Evolutionary conservation across 805 yeast species (phyloP), one percentile per base, ranked within the genome.

Genomic region (Suhomyces prunicola): DNA sequence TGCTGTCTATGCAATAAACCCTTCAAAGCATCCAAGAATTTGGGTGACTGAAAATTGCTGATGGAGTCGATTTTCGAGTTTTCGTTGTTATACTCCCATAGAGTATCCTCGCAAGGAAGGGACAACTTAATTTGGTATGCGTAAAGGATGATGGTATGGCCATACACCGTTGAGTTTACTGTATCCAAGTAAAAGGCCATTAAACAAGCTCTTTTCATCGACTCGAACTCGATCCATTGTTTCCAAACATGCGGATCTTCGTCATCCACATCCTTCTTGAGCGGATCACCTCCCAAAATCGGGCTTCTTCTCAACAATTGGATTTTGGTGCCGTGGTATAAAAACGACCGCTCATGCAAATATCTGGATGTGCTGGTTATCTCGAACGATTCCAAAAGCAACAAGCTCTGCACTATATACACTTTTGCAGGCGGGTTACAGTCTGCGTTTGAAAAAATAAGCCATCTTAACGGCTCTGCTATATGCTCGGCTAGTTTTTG

Each of bases 261-360:
- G 15, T 70, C 72, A 22, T 70, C 72, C 27, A 53, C 54, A 12
- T 58, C 62, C 22, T 64, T 62, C 52, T 66, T 69, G 35, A 66
- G 60, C 0, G 77, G 78, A 50, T 73, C 77, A 12, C 78, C 77
- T 6, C 77, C 80, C 12, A 74, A 56, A 10, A 73, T 50, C n/a
- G 67, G 67, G 15, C 62, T 55, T 45, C 68, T 52, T 42, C 68
- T 49, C 7, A 65, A 53, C 10, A 67, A 44, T 50, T 66, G 69
- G 15, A 67, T 63, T 53, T 67, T 67, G n/a, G 26, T 40, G 7
- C 56, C 56, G 31, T 55, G 58, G 31, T 55, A 48, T 24, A 55
- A 35, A 35, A 50, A 53, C 3, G 58, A 55, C 5, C 58, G 47
- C 17, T 55, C 56, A 22, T 55, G 58, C n/a, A 55, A 44, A 15